phyloP scores from a whole-genome alignment of 2,329 filamentous ascomycete species.

The Talaromyces amestolkiae region DNA sequence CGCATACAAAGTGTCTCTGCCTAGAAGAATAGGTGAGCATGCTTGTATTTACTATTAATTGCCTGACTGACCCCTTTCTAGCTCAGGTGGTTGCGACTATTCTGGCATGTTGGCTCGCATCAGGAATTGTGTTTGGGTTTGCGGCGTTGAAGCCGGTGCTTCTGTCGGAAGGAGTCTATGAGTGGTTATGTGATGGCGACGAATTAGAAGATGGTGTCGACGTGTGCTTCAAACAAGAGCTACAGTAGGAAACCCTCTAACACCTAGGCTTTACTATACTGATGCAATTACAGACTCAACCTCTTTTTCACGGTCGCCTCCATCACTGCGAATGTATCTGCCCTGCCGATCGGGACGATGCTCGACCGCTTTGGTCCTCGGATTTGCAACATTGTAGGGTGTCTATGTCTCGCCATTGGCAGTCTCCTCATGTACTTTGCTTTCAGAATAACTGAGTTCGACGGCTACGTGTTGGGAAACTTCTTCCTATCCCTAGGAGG shows the following conservation, averaged over 20 bases:
- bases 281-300: conserved; percentile 56
- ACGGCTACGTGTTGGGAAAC: conserved; percentile 72
- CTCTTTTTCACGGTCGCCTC: conserved; percentile 90
- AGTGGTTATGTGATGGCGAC: conserved; percentile 57
- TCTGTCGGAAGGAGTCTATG: conserved; percentile 70
- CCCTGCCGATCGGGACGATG: conserved; percentile 78
- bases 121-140: conserved; percentile 80
- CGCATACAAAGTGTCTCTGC: conserved; percentile 49
- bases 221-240: conserved; percentile 57
- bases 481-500: conserved; percentile 73
- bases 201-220: conserved; percentile 48
- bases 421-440: conserved; percentile 70
- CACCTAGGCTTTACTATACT: conserved; percentile 11
- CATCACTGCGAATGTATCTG: conserved; percentile 81
- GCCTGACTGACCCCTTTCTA: conserved; percentile 17
- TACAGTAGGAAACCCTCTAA: conserved; percentile 37
- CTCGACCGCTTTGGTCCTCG: conserved; percentile 81
- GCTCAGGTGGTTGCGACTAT: conserved; percentile 65
- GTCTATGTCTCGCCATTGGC: conserved; percentile 64
- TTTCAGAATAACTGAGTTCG: conserved; percentile 58
- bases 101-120: conserved; percentile 71
- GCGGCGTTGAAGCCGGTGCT: conserved; percentile 79
- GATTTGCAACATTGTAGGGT: conserved; percentile 68
- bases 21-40: conserved; percentile 32
- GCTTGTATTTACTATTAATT: not conserved